These are phyloP conservation scores for Botrytis squamosa DNA, from an alignment of 2,329 filamentous ascomycete species.

Conservation along the genomic window DNA sequence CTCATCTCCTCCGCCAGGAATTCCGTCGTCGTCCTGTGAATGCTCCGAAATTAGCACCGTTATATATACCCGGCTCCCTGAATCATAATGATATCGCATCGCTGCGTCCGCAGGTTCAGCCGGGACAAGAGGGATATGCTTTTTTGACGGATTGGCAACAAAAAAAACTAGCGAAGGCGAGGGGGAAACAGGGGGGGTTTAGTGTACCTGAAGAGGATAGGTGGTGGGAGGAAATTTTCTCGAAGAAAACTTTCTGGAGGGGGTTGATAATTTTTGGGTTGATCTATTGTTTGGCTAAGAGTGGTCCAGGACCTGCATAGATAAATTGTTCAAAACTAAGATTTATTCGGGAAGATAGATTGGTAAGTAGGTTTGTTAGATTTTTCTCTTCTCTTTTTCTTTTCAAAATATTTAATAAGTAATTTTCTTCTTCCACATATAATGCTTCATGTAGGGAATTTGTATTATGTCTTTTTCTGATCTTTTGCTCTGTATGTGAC, in stretches of 20 bases:
- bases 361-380: not conserved
- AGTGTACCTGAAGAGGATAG: not conserved
- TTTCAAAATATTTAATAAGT: not conserved
- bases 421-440: not conserved
- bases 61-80: not conserved
- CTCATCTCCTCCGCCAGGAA: not conserved
- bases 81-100: not conserved
- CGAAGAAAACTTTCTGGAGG: not conserved
- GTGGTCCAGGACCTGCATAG: no score
- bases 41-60: not conserved
- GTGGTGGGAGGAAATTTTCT: not conserved
- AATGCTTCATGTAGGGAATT: not conserved
- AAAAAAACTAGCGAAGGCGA: accelerated
- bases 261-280: not conserved
- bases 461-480: not conserved
- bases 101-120: not conserved
- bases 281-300: no score
- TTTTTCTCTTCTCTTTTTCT: not conserved
- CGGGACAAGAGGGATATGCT: not conserved
- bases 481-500: not conserved
- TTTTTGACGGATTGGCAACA: not conserved
- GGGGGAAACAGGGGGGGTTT: no score
- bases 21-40: slow-evolving; percentile 2
- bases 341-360: not conserved
- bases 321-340: not conserved